phyloP scores from a whole-genome alignment of 257 asterid species.

The Echites panduratus region DNA sequence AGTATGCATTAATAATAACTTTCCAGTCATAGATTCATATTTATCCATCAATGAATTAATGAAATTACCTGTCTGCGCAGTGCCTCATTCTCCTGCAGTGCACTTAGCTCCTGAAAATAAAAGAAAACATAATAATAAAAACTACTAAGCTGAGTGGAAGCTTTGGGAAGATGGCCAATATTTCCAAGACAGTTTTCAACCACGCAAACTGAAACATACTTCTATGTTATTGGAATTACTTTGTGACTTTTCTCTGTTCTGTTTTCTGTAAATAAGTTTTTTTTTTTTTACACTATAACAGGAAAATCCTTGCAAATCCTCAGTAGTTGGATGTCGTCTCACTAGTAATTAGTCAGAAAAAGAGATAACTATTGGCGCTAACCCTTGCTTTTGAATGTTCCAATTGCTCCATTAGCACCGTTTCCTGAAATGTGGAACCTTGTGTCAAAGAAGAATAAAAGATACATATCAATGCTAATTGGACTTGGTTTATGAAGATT shows the following conservation, averaged over 20 bases:
- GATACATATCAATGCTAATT: too few relatives aligned
- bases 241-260: not conserved
- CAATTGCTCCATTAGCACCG: constrained; percentile 42
- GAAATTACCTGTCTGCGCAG: constrained; percentile 41
- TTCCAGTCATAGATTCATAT: not conserved
- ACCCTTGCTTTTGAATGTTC: constrained; percentile 44
- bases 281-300: not conserved
- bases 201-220: not conserved
- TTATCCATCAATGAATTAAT: not conserved
- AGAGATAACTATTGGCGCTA: not conserved
- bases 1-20: not conserved
- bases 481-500: constrained; percentile 1
- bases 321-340: not conserved
- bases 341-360: not conserved
- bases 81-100: constrained; percentile 44
- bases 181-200: not conserved
- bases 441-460: not conserved
- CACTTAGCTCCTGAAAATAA: constrained; percentile 43
- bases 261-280: not conserved
- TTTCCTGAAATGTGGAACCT: constrained; percentile 38
- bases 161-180: not conserved
- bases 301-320: not conserved
- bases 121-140: too few relatives aligned
- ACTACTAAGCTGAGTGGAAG: too few relatives aligned
- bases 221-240: not conserved